Evolutionary conservation across 495 filamentous ascomycete genomes (phyloP), one percentile per base, ranked within the genome.

Genomic region (Penicillium manginii): DNA sequence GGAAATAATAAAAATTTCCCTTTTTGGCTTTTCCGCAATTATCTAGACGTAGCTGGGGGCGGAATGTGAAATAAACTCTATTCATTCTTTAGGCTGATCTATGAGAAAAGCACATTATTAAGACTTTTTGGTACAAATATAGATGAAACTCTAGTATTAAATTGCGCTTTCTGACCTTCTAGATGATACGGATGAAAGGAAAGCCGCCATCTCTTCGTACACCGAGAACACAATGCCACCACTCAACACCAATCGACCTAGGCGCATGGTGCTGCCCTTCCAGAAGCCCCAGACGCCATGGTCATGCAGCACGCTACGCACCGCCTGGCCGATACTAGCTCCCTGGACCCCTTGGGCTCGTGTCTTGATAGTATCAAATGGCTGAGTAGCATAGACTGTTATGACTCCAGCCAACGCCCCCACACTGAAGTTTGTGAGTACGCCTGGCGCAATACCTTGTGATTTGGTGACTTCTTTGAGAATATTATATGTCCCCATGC

Each of bases 281-380:
- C 87, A 90, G 59, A 88, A 85, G 0, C 81, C 86, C 31, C 73
- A 70, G 1, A 88, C 52, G 0, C 86, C 87, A 61, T 81, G 79
- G 60, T 88, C 84, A 0, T 63, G 65, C 46, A 82, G 58, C 0
- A 90, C 75, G 42, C 74, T 76, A 46, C 68, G 65, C 12, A 83
- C 69, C 3, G 84, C 86, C 26, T 87, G 81, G 17, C 72, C 59
- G 4, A 82, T 81, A 11, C 78, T 78, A 21, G 80, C 81, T 0
- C 72, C 73, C 14, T 70, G 58, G 2, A 81, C 81, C 60, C 80
- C 80, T 73, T 90, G 86, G 23, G 78, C 78, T 51, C 84, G 72
- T 7, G 87, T 89, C 72, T 90, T 88, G 40, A 90, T 76, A 2
- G 82, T 83, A 64, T 90, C 86, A 68, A 89, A 88, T 2, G 86